Base-by-base conservation (phyloP, 495 filamentous ascomycete genomes). In the Cryomyces antarcticus region DNA sequence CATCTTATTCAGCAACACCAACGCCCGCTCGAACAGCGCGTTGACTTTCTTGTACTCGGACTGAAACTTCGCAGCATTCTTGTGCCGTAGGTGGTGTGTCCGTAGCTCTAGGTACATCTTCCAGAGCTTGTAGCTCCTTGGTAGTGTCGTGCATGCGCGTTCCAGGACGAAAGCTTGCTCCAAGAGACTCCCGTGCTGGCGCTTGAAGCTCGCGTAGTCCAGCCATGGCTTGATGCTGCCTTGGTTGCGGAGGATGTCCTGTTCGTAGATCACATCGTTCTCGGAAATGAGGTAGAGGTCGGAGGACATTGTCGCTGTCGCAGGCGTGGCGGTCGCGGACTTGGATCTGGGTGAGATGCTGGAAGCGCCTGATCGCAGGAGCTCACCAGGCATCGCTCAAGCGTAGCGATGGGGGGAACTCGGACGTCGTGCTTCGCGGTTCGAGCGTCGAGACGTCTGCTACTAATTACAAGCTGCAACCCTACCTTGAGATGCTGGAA, bases 1-100 rank as follows among this genome's bases (percentile, higher is more conserved):
- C 92, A 99, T 99, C 62, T 99, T 99, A 65, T 96, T 95, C 49
- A 99, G 72, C 6, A 99, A 69, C 47, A 96, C 81, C 31, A 99
- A 65, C 7, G 92, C 87, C 49, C 84, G 75, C 62, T 99, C 92
- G 53, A 94, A 99, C 29, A 95, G 73, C 38, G 85, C 72, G 57
- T 99, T 96, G 55, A 99, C 87, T 58, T 95, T 95, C 50, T 72
- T 69, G 58, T 79, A 96, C 53, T 96, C 87, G 42, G 73, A 65
- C 29, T 73, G 73, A 59, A 83, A 83, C 33, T 77, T 73, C 46
- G 80, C 81, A 33, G 88, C 73, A 57, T 94, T 95, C 52, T 85
- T 76, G 54, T 78, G 78, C 30, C 72, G 69, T 44, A 94, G 68
- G 61, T 96, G 86, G 48, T 80, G 81, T 36, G 66, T 78, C 46